Evolutionary conservation across 139 green algal genomes (phyloP), one percentile per base, ranked within the genome.

Genomic region (Micractinium sp.): DNA sequence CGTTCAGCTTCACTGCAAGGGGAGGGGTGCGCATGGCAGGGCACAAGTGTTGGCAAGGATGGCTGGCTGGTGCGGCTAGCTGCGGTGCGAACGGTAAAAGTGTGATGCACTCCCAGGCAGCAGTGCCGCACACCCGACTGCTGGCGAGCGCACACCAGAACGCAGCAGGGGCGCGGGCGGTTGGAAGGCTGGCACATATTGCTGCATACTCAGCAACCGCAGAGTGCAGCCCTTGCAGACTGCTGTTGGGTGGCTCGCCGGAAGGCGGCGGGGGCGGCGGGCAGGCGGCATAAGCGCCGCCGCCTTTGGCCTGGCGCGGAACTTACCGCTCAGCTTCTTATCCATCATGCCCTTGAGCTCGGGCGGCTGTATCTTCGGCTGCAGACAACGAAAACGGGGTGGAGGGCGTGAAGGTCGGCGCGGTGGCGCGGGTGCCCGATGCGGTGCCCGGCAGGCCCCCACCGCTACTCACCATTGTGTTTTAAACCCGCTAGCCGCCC

Each of bases 271-370:
- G 76, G 35, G 36, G 23, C 1, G 35, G 82, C 60, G 1, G 77
- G 38, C 38, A 15, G 47, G 22, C 23, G 12, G 38, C 77, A 35
- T n/a, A n/a, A n/a, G 20, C 36, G 16, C 35, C 75, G 35, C 36
- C 19, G 75, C 75, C 75, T n/a, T 1, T 47, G 35, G 79, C 23
- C 38, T 81, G 77, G 47, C 31, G 63, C 20, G 1, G n/a, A 31
- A 41, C 91, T 86, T 71, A 94, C 93, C 75, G 77, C 90, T 98
- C 0, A 99, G 91, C 87, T 96, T 96, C 93, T 97, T 98, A 93
- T 99, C 97, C 96, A 99, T 99, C 88, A 98, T 98, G 78, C 94
- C 95, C 86, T 98, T 98, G 13, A 99, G 94, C 93, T 99, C 97
- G 13, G 97, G 97, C 2, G 96, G 96, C 88, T 97, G 93, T 9